phyloP scores from a whole-genome alignment of 2,329 filamentous ascomycete species.

The Coniochaeta hoffmannii region DNA sequence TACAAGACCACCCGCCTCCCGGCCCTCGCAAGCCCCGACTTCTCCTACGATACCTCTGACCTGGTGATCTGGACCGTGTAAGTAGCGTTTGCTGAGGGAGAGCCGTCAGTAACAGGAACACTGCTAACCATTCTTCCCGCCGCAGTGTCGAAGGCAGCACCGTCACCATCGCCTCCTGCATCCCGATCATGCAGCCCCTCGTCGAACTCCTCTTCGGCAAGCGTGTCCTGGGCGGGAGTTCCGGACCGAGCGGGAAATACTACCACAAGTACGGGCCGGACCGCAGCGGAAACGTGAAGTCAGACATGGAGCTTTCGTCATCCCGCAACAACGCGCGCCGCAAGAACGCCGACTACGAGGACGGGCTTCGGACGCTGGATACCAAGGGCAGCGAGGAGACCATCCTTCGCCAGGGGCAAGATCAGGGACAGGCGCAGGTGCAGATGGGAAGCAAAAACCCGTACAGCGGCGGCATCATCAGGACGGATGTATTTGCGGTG shows the following conservation, averaged over 20 bases:
- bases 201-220: slow-evolving; percentile 9
- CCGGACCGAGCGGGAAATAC: neutral
- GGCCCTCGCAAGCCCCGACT: slow-evolving; percentile 18
- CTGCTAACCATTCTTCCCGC: neutral
- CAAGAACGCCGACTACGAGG: neutral
- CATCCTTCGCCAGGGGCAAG: neutral
- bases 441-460: neutral
- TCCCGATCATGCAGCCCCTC: slow-evolving; percentile 16
- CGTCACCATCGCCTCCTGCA: slow-evolving; percentile 18
- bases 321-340: neutral
- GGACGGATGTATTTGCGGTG: neutral
- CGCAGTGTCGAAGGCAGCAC: slow-evolving; percentile 17
- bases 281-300: neutral
- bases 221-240: slow-evolving; percentile 3
- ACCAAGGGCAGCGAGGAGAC: neutral
- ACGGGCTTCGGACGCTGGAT: neutral
- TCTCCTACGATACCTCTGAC: slow-evolving; percentile 28
- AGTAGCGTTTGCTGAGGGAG: too few relatives aligned
- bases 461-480: neutral
- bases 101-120: too few relatives aligned
- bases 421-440: neutral
- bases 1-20: slow-evolving; percentile 23
- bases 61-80: slow-evolving; percentile 38
- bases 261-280: slow-evolving; percentile 5
- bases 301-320: neutral